Conservation (phyloP, 1,284 basidiomycete genomes). For the Cryptococcus sp. region DNA sequence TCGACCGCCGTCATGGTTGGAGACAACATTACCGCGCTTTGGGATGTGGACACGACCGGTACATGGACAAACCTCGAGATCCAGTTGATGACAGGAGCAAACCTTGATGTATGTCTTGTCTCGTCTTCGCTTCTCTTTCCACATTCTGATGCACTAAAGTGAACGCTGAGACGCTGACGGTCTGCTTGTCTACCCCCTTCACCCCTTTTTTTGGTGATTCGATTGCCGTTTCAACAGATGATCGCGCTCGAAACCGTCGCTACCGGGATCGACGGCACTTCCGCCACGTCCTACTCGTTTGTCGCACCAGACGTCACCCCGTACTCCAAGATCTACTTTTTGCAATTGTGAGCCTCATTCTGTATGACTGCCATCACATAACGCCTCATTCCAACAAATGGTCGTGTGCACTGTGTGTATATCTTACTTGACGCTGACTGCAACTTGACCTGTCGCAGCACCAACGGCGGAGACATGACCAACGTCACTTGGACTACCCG, state of each 20-base stretch:
- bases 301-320: slow-evolving; percentile 49
- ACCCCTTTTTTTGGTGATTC: neutral
- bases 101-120: slow-evolving; percentile 13
- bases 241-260: slow-evolving; percentile 29
- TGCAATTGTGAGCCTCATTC: slow-evolving; percentile 45
- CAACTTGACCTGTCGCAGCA: slow-evolving; percentile 17
- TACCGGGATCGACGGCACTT: slow-evolving; percentile 46
- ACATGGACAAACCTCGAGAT: slow-evolving; percentile 51
- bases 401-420: neutral
- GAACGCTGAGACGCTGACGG: neutral
- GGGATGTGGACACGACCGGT: slow-evolving; percentile 50
- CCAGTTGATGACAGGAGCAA: slow-evolving; percentile 51
- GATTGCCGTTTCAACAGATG: slow-evolving; percentile 10
- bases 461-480: slow-evolving; percentile 31
- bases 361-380: neutral
- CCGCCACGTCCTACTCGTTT: slow-evolving; percentile 27
- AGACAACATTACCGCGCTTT: slow-evolving; percentile 38
- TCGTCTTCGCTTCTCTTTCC: neutral
- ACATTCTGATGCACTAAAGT: neutral
- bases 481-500: slow-evolving; percentile 50
- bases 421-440: neutral
- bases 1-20: slow-evolving; percentile 47
- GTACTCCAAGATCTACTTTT: slow-evolving; percentile 53
- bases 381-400: neutral
- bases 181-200: too few relatives aligned